Conservation (phyloP, 495 filamentous ascomycete species). For the Hypoxylon subgilvum region DNA sequence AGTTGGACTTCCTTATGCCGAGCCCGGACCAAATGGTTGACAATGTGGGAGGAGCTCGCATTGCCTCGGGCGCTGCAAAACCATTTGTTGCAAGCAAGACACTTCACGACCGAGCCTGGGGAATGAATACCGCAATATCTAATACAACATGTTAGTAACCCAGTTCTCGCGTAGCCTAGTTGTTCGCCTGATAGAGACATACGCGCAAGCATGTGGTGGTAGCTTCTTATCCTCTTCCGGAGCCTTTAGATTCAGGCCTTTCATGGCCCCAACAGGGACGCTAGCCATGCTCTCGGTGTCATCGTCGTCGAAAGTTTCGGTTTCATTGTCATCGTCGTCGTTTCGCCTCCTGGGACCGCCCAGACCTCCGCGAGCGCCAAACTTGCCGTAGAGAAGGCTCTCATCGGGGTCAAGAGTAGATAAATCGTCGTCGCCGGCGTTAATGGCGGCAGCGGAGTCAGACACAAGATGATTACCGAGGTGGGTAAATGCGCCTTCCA, state of each 20-base stretch:
- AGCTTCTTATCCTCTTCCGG: slow-evolving; percentile 87
- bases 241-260: slow-evolving; percentile 66
- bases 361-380: slow-evolving; percentile 61
- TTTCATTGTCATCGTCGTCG: slow-evolving; percentile 88
- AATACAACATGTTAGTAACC: slow-evolving; percentile 15
- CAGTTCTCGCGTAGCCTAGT: slow-evolving; percentile 8
- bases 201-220: slow-evolving; percentile 95
- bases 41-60: slow-evolving; percentile 94
- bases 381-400: slow-evolving; percentile 70
- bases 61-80: slow-evolving; percentile 98
- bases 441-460: slow-evolving; percentile 74
- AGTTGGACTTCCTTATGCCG: slow-evolving; percentile 98
- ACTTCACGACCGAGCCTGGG: slow-evolving; percentile 92
- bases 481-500: slow-evolving; percentile 87
- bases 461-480: slow-evolving; percentile 81
- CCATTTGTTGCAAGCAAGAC: slow-evolving; percentile 95
- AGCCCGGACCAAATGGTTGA: slow-evolving; percentile 96
- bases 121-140: slow-evolving; percentile 99
- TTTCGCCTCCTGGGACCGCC: slow-evolving; percentile 61
- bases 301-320: slow-evolving; percentile 84
- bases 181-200: slow-evolving; percentile 55
- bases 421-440: slow-evolving; percentile 69
- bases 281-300: slow-evolving; percentile 92
- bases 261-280: slow-evolving; percentile 76
- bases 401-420: slow-evolving; percentile 77